Evolutionary conservation across 2,329 filamentous ascomycete species (phyloP).

Genomic region (Arachnopeziza araneosa): DNA sequence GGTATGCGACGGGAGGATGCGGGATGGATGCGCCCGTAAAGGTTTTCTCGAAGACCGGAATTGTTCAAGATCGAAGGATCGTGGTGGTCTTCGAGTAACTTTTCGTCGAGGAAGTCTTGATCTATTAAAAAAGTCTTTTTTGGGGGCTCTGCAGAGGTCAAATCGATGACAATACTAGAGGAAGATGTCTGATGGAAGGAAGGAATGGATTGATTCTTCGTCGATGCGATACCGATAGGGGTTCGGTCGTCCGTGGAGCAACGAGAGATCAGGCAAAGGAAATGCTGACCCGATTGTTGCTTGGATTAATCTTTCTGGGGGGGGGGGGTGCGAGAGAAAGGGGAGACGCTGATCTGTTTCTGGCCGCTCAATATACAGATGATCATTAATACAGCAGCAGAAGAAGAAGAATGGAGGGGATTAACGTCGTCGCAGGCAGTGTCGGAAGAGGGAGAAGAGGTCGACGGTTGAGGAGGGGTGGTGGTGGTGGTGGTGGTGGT

Average conservation of each 20-base stretch:
- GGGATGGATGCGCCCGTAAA: background rate
- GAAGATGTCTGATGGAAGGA: constrained; percentile 17
- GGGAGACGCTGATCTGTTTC: constrained; percentile 2
- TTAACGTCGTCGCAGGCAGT: background rate
- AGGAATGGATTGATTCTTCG: constrained; percentile 20
- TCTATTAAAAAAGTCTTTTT: constrained; percentile 21
- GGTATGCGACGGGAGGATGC: background rate
- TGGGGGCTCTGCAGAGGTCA: constrained; percentile 12
- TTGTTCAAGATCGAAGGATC: constrained; percentile 8
- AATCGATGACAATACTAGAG: constrained; percentile 20
- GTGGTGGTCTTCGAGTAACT: constrained; percentile 9
- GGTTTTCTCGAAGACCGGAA: background rate
- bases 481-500: background rate
- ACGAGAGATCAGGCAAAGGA: constrained; percentile 4
- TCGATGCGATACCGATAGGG: constrained; percentile 25
- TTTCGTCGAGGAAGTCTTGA: constrained; percentile 10
- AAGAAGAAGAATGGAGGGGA: background rate
- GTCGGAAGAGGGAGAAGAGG: background rate
- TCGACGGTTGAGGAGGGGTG: background rate
- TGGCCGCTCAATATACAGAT: constrained; percentile 17
- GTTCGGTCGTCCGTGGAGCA: constrained; percentile 28
- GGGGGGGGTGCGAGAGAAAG: constrained; percentile 5
- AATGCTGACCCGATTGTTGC: constrained; percentile 12
- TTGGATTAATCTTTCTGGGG: constrained; percentile 21
- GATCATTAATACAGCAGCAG: constrained; percentile 20